Evolutionary conservation across 306 rosid genomes (phyloP), one percentile per base, ranked within the genome.

Genomic region (Medicago arabica): DNA sequence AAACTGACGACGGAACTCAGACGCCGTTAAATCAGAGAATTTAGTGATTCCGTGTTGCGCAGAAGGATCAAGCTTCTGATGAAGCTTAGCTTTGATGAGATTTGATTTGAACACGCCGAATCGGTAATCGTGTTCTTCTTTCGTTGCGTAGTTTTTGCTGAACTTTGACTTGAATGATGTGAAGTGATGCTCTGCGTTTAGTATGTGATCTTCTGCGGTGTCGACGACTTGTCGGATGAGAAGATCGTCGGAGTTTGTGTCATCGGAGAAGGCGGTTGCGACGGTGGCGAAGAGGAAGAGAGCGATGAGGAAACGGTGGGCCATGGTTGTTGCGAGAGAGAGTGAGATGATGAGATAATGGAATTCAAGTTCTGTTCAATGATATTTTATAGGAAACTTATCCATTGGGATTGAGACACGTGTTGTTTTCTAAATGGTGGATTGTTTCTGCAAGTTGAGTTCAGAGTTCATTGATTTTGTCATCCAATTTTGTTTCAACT

Each of bases 31-130:
- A 81, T 96, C 99, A 51, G 98, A 92, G 73, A 92, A 96, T 38
- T 85, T 86, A 0, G 99, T 96, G 55, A 92, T 87, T 13, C 99
- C 98, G 78, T 96, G 99, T 50, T 82, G 87, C 14, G 99, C 99
- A 47, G 85, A 66, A 38, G 98, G 93, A 51, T 96, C 99, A 55
- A 96, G 96, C 81, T 67, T 78, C 88, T 87, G 92, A 75, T 90
- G 93, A 3, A 82, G 46, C 87, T 64, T 92, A 21, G 96, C 98
- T 6, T 89, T 87, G 25, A 86, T 93, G 12, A 96, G 71, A 77
- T 96, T 92, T 0, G 88, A 82, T 85, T 88, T 80, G 81, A 96
- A 96, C 4, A 96, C 83, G 5, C 85, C 83, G 82, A 96, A 87
- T 25, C 99, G 83, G 83, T 81, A 87, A 70, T 89, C 93, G 81